Evolutionary conservation across 2,329 filamentous ascomycete species (phyloP), one percentile per base, ranked within the genome.

Genomic region (Fonsecaea pedrosoi): DNA sequence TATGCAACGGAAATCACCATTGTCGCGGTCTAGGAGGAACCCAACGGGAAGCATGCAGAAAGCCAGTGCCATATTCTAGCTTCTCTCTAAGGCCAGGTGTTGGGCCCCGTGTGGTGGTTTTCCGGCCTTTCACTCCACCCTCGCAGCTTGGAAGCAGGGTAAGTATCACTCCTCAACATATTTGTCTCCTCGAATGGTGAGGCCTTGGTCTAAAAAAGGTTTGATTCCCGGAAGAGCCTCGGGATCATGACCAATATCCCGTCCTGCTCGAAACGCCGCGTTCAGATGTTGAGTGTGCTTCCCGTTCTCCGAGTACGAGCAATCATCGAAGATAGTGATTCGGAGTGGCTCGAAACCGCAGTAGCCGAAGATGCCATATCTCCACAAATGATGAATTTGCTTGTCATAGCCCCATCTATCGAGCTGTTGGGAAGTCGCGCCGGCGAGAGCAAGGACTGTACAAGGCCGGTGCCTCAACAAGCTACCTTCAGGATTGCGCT

Each of bases 271-370:
- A 42, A 59, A 60, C 21, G 62, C 62, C 21, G 62, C 53, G 25
- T 54, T 37, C 54, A 64, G 21, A 40, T 64, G 56, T 40, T 42
- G 18, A 13, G 42, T 34, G 12, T 59, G 54, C 15, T 64, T 64
- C n/a, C 56, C 56, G 9, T 32, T 37, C n/a, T 60, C 62, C 12
- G 62, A 1, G 32, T 40, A 60, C 4, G 54, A 56, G 37, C 54
- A 50, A 42, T 64, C 62, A 10, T 59, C 56, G 12, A 64, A 15
- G 40, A 64, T 64, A n/a, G 62, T 60, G 62, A 64, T 64, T 54
- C 62, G 37, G 45, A 64, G 62, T 38, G 62, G 62, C 40, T 64
- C 62, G 42, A 64, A 64, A 2, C 62, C 62, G 18, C 62, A 64
- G 25, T 64, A 64, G 21, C 62, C 62, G 37, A 64, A 64, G 25